A percentile compares a stretch with the other conserved stretches of the same genome.
These are phyloP conservation scores for Leccinum fallax DNA, from an alignment of 1,284 basidiomycete genomes.

Conservation along the genomic window DNA sequence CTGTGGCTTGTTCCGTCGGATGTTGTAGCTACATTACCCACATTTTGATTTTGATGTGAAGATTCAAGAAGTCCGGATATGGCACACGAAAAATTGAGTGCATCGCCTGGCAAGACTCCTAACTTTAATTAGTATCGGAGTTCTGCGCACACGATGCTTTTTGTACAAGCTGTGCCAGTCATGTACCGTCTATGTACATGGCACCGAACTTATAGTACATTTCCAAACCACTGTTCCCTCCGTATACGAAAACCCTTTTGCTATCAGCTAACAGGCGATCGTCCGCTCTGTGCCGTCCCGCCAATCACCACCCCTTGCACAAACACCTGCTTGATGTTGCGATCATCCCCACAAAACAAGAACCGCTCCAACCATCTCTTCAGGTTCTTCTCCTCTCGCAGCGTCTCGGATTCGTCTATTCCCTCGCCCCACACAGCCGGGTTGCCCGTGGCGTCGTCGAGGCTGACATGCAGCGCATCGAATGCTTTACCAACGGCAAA, in stretches of 20 bases:
- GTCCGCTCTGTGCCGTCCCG: slow-evolving; percentile 40
- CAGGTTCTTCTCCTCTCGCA: slow-evolving; percentile 33
- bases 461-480: slow-evolving; percentile 79
- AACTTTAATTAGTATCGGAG: no score
- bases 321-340: slow-evolving; percentile 86
- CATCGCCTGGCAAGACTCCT: no score
- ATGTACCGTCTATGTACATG: no score
- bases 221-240: neutral
- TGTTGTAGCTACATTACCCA: no score
- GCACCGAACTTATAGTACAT: neutral
- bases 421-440: slow-evolving; percentile 60
- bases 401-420: slow-evolving; percentile 8
- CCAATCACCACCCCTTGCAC: slow-evolving; percentile 83
- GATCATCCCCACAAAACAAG: slow-evolving; percentile 84
- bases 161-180: no score
- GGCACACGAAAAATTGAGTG: no score
- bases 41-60: no score
- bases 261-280: neutral
- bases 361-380: slow-evolving; percentile 66
- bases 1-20: no score
- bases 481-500: slow-evolving; percentile 84
- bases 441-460: slow-evolving; percentile 52
- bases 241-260: neutral
- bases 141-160: no score
- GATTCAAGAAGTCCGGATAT: no score